Base-by-base conservation (phyloP, 306 rosid genomes). In the Canavalia ensiformis region DNA sequence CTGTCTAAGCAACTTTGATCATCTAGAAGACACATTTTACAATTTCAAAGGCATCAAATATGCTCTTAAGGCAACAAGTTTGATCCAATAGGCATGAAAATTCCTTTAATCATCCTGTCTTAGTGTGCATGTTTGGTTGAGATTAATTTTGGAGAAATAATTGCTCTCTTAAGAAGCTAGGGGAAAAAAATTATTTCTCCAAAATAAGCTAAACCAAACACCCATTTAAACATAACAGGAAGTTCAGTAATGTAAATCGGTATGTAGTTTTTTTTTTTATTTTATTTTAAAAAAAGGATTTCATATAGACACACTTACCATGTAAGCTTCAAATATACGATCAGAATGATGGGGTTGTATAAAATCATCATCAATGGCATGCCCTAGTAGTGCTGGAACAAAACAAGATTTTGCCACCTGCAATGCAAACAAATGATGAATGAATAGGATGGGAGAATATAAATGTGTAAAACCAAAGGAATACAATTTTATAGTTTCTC, bases 401-500 rank as follows among this genome's bases (percentile, higher is more conserved):
- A 96, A 96, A 84, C 98, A 92, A 66, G 94, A 85, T 73, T 89
- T 92, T 82, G 99, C 99, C 73, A 93, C 99, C 99, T 96, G 87
- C 68, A 78, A 54, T 46, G 47, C 41, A 81, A 72, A 82, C 58
- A 82, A 76, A 80, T 56, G 62, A 71, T 64, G 55, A 77, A 58
- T 52, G 69, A 56, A 63, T 72, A 75, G 51, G 72, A 64, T 51
- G 25, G 70, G 45, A 11, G 41, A 58, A 71, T 44, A 74, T 71
- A 56, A 45, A 55, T 5, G 13, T 12, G 51, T 6, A 66, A 56
- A 66, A 41, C 56, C 42, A 31, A 72, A 70, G 66, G 9, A 42
- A 68, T 73, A 42, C 3, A 41, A 13, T 10, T 76, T 29, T 50
- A 8, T 50, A 29, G 34, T 2, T 56, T 4, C 10, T 54, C 49